Evolutionary conservation across 257 asterid genomes (phyloP), one percentile per base, ranked within the genome.

Genomic region (Salvia splendens): DNA sequence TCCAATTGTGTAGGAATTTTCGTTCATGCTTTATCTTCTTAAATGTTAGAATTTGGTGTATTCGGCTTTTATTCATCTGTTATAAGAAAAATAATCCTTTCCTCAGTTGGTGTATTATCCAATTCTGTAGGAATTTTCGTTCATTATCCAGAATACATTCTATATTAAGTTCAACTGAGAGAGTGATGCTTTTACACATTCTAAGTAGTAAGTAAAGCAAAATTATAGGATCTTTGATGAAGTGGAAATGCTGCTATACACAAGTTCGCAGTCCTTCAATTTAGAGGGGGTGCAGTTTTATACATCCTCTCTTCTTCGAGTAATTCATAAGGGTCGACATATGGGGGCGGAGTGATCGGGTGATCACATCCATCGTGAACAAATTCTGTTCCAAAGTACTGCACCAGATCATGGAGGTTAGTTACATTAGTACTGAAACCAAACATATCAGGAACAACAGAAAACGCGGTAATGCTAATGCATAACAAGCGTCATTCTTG

Each of bases 361-460:
- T 73, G 42, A 3, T 61, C 64, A 46, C 77, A 74, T 61, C 81
- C 97, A 41, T 86, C 93, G 24, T 90, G 97, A 73, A 93, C 62
- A 72, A 93, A 93, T 58, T 70, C 72, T 16, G 93, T 75, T 68
- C 98, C 98, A 36, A 88, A 93, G 74, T 90, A 93, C 97, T 93
- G 87, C 84, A 83, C 12, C 65, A 51, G 48, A 14, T 28, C 49
- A 70, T 33, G 64, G 46, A 6, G 50, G 15, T 61, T 43, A 5
- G 49, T 6, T 65, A 40, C 12, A 64, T 7, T 20, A 30, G 41
- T 36, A 8, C 65, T 10, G 1, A 14, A 41, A 40, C 45, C 7
- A 24, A 9, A 43, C 56, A 32, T 5, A 24, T 3, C 7, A 43
- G 16, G 14, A 38, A 8, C 42, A 38, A 9, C 42, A 38, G 42